Conservation (phyloP, 2,329 filamentous ascomycete genomes). For the Epichloe hybrida region DNA sequence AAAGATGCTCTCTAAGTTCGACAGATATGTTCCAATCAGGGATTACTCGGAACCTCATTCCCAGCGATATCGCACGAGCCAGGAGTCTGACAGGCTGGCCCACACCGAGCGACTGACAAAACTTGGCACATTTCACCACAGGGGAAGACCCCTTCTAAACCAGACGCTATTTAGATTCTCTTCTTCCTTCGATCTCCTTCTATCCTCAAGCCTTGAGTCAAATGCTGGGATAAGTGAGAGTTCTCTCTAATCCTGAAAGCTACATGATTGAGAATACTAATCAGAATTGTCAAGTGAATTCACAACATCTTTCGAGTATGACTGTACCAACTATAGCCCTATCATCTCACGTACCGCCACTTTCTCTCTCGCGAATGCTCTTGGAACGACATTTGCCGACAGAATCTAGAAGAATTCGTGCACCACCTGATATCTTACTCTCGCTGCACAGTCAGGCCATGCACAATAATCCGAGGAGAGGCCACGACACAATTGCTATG, state of each 20-base stretch:
- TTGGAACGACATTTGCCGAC: background rate
- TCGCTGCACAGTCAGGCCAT: background rate
- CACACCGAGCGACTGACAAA: conserved; percentile 31
- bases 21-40: conserved; percentile 38
- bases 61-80: conserved; percentile 34
- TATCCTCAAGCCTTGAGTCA: background rate
- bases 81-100: conserved; percentile 27
- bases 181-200: background rate
- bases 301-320: background rate
- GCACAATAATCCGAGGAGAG: conserved; percentile 42
- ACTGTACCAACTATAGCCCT: background rate
- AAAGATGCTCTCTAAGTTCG: conserved; percentile 12
- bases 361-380: background rate
- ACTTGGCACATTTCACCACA: background rate
- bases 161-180: background rate
- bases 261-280: background rate
- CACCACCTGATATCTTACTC: background rate
- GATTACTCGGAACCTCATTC: conserved; percentile 19
- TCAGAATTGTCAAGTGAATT: background rate
- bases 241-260: background rate
- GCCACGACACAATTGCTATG: conserved; percentile 61
- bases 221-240: background rate
- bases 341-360: background rate
- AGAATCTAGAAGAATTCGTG: background rate
- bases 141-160: background rate